Percentiles rank a stretch among this genome's conserved stretches.
Conservation (phyloP, 2,329 filamentous ascomycete species). For the Onygenales sp. region DNA sequence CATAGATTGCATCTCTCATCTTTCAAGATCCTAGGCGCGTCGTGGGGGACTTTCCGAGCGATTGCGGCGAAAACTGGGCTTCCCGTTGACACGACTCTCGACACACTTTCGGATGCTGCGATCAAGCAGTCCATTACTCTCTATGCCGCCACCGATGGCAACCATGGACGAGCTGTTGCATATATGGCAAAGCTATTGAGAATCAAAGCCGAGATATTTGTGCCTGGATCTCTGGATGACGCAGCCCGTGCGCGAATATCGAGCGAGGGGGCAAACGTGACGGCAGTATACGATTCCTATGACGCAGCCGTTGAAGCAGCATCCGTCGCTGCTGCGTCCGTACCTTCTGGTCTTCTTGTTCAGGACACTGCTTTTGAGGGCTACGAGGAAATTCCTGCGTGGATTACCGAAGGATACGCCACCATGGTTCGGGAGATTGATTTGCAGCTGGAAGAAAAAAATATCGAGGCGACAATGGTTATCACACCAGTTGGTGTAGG, state of each 20-base stretch:
- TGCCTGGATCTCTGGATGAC: conserved; percentile 50
- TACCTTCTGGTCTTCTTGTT: conserved; percentile 45
- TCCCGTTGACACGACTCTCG: conserved; percentile 33
- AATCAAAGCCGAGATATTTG: conserved; percentile 50
- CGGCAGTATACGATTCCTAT: conserved; percentile 50
- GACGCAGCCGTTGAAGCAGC: conserved; percentile 51
- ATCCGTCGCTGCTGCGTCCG: conserved; percentile 26
- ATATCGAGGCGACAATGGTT: conserved; percentile 34
- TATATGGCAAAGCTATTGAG: conserved; percentile 55
- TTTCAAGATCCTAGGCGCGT: conserved; percentile 74
- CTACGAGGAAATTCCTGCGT: conserved; percentile 58
- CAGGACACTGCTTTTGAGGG: conserved; percentile 60
- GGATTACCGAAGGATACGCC: conserved; percentile 69
- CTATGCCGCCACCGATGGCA: conserved; percentile 63
- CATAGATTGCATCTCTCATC: conserved; percentile 58
- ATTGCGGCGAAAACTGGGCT: conserved; percentile 39
- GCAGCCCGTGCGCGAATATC: conserved; percentile 47
- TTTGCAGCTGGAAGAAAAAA: conserved; percentile 42
- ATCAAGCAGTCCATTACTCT: conserved; percentile 32
- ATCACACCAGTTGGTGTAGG: conserved; percentile 64
- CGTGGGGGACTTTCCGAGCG: conserved; percentile 59
- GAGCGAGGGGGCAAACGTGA: conserved; percentile 53
- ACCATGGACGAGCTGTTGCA: conserved; percentile 65
- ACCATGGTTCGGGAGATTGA: conserved; percentile 64
- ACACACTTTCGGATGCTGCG: conserved; percentile 31